Percentiles rank a stretch among this genome's conserved stretches.
phyloP scores from a whole-genome alignment of 1,284 basidiomycete species.

The Fomitiporia mediterranea region DNA sequence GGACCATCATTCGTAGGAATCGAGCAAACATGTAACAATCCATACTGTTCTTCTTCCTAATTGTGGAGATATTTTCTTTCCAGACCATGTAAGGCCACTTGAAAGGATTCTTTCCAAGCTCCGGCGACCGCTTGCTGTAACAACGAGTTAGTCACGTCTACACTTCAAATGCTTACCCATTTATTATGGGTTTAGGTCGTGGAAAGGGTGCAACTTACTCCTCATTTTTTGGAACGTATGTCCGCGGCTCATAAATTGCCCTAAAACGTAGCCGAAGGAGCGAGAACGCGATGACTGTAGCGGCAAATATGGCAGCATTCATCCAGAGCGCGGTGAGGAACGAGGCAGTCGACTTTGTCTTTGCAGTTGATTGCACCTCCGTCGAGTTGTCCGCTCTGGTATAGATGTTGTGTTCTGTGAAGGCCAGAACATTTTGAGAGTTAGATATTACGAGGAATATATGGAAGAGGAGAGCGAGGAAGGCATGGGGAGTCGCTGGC shows the following conservation, averaged over 20 bases:
- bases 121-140: constrained; percentile 49
- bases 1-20: constrained; percentile 79
- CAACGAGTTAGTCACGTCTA: neutral
- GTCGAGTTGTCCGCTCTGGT: constrained; percentile 13
- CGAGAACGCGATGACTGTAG: constrained; percentile 67
- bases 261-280: constrained; percentile 67
- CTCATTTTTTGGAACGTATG: constrained; percentile 45
- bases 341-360: constrained; percentile 42
- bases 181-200: too few species aligned
- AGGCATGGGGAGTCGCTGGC: neutral
- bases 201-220: constrained; percentile 36
- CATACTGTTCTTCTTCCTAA: constrained; percentile 75
- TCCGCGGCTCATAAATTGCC: constrained; percentile 77
- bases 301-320: constrained; percentile 63
- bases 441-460: neutral
- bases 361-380: constrained; percentile 15
- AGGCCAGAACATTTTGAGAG: neutral
- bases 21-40: constrained; percentile 95
- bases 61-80: constrained; percentile 54
- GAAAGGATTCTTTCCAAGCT: constrained; percentile 33
- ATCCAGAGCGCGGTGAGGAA: constrained; percentile 77
- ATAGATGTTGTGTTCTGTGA: neutral
- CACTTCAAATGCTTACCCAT: too few species aligned
- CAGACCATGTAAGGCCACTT: constrained; percentile 59
- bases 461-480: neutral